Evolutionary conservation across 306 rosid species (phyloP), one percentile per base, ranked within the genome.

Genomic region (Cicer judaicum): DNA sequence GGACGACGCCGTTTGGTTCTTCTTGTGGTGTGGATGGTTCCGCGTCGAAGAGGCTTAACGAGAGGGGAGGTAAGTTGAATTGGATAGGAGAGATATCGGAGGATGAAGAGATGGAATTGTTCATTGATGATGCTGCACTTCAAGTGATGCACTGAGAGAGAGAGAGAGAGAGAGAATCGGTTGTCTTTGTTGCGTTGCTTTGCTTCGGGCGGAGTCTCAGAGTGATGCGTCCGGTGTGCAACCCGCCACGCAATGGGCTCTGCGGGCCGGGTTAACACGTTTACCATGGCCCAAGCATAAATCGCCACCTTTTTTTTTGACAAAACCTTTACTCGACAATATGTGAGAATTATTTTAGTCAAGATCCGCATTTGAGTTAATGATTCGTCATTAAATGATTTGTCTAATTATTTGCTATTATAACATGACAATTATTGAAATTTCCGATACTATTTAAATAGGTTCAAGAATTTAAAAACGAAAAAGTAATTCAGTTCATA

Each of bases 31-130:
- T 38, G 19, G 73, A 60, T 8, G 53, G 44, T 46, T 88, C 87
- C 19, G 34, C 48, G 4, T 73, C 84, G 67, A 83, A 80, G 41
- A 78, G 87, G 62, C 84, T 64, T 80, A 78, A 61, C 16, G 90
- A 79, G 65, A 88, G 80, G 4, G 89, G 80, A 10, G 89, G 83
- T 39, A 90, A 47, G 10, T 74, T 82, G 67, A 80, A 85, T 16
- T 81, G 89, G 44, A 81, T 50, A 10, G 87, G 46, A 24, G 74
- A 14, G 16, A 18, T 41, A 79, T 74, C 86, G 71, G 89, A 79
- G 64, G 70, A 21, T 7, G 81, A 60, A 43, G 86, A 64, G 54
- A 75, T 55, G 8, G 87, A 70, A 9, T 75, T 70, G 41, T 81
- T 66, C 79, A 48, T 48, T 73, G 66, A 34, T 73, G 66, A 34